A percentile compares a stretch with the other conserved stretches of the same genome.
phyloP scores from a whole-genome alignment of 768 basidiomycete species.

The Candolleomyces eurysporus region DNA sequence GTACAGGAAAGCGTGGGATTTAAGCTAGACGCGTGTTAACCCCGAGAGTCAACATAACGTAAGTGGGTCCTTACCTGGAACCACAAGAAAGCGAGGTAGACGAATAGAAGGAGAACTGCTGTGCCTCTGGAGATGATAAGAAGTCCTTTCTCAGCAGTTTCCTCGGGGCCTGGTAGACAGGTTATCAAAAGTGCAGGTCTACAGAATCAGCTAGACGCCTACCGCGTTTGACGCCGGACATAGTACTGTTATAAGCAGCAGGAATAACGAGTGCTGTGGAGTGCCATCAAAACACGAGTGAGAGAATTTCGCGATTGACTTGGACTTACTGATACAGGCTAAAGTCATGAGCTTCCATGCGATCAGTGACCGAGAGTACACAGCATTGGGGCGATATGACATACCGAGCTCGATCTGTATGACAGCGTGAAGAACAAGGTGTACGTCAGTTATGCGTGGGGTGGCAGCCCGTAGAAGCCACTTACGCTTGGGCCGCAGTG shows the following conservation, averaged over 20 bases:
- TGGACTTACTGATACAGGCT: constrained; percentile 72
- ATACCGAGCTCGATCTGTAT: constrained; percentile 47
- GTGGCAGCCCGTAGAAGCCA: constrained; percentile 9
- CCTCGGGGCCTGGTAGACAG: background rate
- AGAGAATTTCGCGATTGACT: background rate
- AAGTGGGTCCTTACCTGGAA: constrained; percentile 57
- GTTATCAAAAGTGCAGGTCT: background rate
- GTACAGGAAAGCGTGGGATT: constrained; percentile 69
- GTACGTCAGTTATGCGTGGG: background rate
- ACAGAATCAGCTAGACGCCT: background rate
- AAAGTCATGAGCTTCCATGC: constrained; percentile 71
- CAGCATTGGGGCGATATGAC: constrained; percentile 8
- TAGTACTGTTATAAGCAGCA: constrained; percentile 72
- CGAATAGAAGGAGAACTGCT: constrained; percentile 65
- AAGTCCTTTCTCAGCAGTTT: constrained; percentile 42
- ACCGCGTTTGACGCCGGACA: constrained; percentile 5
- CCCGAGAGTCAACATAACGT: background rate
- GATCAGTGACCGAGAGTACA: background rate
- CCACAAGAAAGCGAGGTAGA: constrained; percentile 72
- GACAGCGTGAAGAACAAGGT: background rate
- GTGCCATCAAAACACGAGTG: constrained; percentile 1
- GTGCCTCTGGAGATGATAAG: constrained; percentile 80
- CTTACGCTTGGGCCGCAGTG: constrained; percentile 86
- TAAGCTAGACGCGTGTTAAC: constrained; percentile 45
- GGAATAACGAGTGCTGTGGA: constrained; percentile 77